phyloP scores from a whole-genome alignment of 257 asterid genomes.

The Echium plantagineum region DNA sequence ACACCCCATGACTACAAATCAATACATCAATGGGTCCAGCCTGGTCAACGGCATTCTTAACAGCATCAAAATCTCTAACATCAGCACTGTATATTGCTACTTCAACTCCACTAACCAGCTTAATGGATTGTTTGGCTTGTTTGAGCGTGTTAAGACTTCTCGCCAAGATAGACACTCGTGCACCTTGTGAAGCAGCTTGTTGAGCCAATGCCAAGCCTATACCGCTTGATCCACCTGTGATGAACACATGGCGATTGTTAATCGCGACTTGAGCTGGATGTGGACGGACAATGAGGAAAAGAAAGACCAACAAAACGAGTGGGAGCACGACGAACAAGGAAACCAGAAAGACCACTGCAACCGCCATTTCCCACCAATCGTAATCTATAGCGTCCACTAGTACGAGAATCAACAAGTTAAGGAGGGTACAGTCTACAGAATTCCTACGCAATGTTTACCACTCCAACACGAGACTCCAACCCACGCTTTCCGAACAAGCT shows the following conservation, averaged over 20 bases:
- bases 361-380: conserved; percentile 35
- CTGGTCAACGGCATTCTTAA: conserved; percentile 47
- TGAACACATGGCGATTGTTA: conserved; percentile 80
- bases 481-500: too few relatives aligned
- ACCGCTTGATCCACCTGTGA: conserved; percentile 98
- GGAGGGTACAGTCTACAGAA: too few relatives aligned
- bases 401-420: too few relatives aligned
- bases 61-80: conserved; percentile 66
- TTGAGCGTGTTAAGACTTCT: conserved; percentile 53
- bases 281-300: conserved; percentile 66
- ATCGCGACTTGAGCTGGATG: conserved; percentile 46
- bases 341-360: conserved; percentile 25
- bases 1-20: conserved; percentile 84
- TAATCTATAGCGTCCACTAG: too few relatives aligned
- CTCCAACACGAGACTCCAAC: too few relatives aligned
- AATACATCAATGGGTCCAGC: conserved; percentile 77
- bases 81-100: conserved; percentile 65
- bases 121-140: conserved; percentile 62
- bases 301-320: conserved; percentile 39
- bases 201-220: conserved; percentile 81
- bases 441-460: too few relatives aligned
- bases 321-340: conserved; percentile 44
- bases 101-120: conserved; percentile 77
- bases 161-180: conserved; percentile 68
- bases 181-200: conserved; percentile 55